A percentile compares a stretch with the other conserved stretches of the same genome.
These are phyloP conservation scores for Verticillium nonalfalfae DNA, from an alignment of 2,329 filamentous ascomycete species.

Conservation along the genomic window DNA sequence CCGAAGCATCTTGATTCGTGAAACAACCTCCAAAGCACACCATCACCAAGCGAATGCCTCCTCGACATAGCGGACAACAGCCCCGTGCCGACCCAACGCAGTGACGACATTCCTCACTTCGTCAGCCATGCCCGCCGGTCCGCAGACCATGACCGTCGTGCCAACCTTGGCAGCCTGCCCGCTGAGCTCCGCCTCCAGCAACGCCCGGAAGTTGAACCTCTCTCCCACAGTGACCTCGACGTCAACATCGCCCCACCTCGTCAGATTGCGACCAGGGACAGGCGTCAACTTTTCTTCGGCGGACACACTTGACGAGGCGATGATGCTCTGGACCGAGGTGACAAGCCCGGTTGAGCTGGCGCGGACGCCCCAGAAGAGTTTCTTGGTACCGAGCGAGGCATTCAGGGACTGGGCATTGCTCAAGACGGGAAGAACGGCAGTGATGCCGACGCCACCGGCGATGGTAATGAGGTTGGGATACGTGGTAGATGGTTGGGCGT, in stretches of 20 bases:
- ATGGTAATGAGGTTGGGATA: constrained; percentile 19
- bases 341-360: constrained; percentile 13
- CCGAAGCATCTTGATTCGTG: neutral
- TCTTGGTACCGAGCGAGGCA: constrained; percentile 15
- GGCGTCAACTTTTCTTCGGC: neutral
- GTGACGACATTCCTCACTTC: constrained; percentile 18
- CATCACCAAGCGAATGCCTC: constrained; percentile 7
- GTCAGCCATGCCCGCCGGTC: constrained; percentile 20
- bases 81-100: constrained; percentile 17
- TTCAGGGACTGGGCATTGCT: constrained; percentile 13
- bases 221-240: constrained; percentile 20
- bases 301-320: neutral
- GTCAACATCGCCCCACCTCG: constrained; percentile 18
- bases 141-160: constrained; percentile 21
- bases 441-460: constrained; percentile 23
- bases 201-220: constrained; percentile 17
- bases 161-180: constrained; percentile 9
- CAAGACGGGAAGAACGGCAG: constrained; percentile 18
- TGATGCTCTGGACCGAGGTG: constrained; percentile 16
- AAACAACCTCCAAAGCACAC: neutral
- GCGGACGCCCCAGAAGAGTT: constrained; percentile 22
- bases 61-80: constrained; percentile 16
- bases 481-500: neutral
- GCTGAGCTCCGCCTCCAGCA: constrained; percentile 17
- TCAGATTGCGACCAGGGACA: neutral